Conservation (phyloP, 2,329 filamentous ascomycete genomes). For the Chaetomium olivaceum region DNA sequence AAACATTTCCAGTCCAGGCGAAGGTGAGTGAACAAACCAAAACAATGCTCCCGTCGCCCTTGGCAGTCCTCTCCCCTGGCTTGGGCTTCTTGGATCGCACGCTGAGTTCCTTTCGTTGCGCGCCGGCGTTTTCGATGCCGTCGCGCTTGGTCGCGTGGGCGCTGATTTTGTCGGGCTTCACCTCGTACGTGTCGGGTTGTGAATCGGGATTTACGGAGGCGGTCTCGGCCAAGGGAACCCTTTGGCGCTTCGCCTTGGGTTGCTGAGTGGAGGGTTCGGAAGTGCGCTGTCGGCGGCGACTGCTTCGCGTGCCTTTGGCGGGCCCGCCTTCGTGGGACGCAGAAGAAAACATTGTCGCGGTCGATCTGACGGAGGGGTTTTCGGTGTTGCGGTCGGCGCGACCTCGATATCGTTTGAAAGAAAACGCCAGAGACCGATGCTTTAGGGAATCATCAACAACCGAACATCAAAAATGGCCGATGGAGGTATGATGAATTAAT, state of each 20-base stretch:
- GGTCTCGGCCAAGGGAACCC: constrained; percentile 58
- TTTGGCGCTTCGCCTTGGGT: constrained; percentile 65
- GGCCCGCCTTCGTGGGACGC: constrained; percentile 53
- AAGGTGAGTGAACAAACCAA: constrained; percentile 50
- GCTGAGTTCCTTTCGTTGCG: constrained; percentile 52
- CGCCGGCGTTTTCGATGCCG: constrained; percentile 45
- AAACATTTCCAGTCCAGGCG: constrained; percentile 1
- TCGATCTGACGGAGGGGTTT: constrained; percentile 17
- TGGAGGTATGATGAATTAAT: constrained; percentile 12
- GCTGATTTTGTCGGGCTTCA: constrained; percentile 55
- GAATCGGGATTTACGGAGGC: constrained; percentile 56
- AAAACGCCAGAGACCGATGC: background rate
- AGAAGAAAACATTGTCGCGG: constrained; percentile 59
- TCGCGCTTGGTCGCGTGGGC: constrained; percentile 49
- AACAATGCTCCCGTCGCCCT: constrained; percentile 67
- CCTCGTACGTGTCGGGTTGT: constrained; percentile 56
- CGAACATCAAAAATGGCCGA: constrained; percentile 10
- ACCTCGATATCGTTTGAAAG: constrained; percentile 17
- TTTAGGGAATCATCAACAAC: constrained; percentile 23
- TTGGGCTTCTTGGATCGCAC: constrained; percentile 64
- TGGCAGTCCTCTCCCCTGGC: constrained; percentile 61
- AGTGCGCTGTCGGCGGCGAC: constrained; percentile 60
- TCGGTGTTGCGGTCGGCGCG: constrained; percentile 19
- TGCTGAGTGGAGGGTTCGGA: constrained; percentile 54
- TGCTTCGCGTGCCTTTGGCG: constrained; percentile 57